Conservation (phyloP, 805 yeast genomes). For the Spathaspora hagerdaliae region DNA sequence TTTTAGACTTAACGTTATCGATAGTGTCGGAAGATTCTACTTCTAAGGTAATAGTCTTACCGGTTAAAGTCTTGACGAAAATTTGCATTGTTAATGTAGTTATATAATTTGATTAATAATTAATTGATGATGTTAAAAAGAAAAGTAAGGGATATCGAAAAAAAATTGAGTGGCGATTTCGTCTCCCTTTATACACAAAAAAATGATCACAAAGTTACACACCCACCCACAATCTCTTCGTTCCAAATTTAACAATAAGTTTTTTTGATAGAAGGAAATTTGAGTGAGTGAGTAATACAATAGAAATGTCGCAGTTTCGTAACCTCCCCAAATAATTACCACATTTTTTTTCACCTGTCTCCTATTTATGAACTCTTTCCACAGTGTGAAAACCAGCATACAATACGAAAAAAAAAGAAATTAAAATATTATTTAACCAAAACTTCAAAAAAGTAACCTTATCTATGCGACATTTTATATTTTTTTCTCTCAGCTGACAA, state of each 20-base stretch:
- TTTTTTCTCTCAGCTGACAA: too few species aligned
- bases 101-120: background rate
- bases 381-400: too few species aligned
- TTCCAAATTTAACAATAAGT: background rate
- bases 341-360: too few species aligned
- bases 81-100: conserved; percentile 42
- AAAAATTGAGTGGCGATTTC: conserved; percentile 5
- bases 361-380: too few species aligned
- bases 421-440: too few species aligned
- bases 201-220: too few species aligned
- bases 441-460: too few species aligned
- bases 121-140: background rate
- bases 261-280: background rate
- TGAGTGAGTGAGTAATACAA: background rate
- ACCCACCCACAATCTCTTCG: too few species aligned
- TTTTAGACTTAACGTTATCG: conserved; percentile 94
- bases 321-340: too few species aligned
- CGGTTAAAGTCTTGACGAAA: conserved; percentile 54
- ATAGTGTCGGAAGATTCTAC: conserved; percentile 97
- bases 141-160: background rate
- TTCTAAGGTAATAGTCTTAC: conserved; percentile 79
- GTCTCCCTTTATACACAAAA: conserved; percentile 1
- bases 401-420: background rate
- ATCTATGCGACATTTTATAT: too few species aligned
- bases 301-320: background rate